phyloP scores from a whole-genome alignment of 768 basidiomycete genomes.

The Lactarius hengduanensis region DNA sequence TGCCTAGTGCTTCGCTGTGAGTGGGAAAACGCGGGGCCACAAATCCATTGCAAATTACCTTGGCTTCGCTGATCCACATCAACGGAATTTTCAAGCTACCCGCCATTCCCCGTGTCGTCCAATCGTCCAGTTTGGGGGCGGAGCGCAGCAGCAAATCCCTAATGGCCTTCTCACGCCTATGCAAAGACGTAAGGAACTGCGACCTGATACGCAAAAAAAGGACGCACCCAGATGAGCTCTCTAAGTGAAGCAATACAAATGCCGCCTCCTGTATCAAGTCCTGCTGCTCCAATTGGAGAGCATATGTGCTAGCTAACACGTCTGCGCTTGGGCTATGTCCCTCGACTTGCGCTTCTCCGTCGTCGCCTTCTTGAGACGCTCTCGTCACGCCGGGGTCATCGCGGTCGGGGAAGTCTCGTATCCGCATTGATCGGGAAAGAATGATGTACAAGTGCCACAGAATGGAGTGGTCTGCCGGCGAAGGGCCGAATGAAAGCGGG shows the following conservation, averaged over 20 bases:
- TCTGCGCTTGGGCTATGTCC: slow-evolving; percentile 87
- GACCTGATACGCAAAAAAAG: slow-evolving; percentile 14
- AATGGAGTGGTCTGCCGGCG: slow-evolving; percentile 76
- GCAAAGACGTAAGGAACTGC: slow-evolving; percentile 11
- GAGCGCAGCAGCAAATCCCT: slow-evolving; percentile 75
- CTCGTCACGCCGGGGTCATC: slow-evolving; percentile 43
- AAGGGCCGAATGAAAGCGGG: slow-evolving; percentile 72
- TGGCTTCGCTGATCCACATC: slow-evolving; percentile 88
- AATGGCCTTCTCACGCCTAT: slow-evolving; percentile 78
- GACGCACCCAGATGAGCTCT: slow-evolving; percentile 73
- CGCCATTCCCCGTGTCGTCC: slow-evolving; percentile 67
- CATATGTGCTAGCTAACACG: slow-evolving; percentile 78
- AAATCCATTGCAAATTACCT: slow-evolving; percentile 46
- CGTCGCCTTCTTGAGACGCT: slow-evolving; percentile 41
- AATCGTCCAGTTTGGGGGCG: slow-evolving; percentile 64
- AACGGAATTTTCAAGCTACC: slow-evolving; percentile 79
- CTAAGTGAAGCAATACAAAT: slow-evolving; percentile 88
- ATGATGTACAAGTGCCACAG: slow-evolving; percentile 94
- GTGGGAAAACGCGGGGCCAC: background rate
- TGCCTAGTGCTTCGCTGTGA: slow-evolving; percentile 48
- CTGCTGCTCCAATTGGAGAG: slow-evolving; percentile 76
- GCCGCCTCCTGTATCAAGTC: slow-evolving; percentile 83
- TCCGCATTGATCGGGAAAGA: slow-evolving; percentile 75
- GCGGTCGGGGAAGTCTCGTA: slow-evolving; percentile 88
- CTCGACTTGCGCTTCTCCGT: slow-evolving; percentile 50